Evolutionary conservation across 2,329 filamentous ascomycete genomes (phyloP).

Genomic region (Tricladium varicosporioides): DNA sequence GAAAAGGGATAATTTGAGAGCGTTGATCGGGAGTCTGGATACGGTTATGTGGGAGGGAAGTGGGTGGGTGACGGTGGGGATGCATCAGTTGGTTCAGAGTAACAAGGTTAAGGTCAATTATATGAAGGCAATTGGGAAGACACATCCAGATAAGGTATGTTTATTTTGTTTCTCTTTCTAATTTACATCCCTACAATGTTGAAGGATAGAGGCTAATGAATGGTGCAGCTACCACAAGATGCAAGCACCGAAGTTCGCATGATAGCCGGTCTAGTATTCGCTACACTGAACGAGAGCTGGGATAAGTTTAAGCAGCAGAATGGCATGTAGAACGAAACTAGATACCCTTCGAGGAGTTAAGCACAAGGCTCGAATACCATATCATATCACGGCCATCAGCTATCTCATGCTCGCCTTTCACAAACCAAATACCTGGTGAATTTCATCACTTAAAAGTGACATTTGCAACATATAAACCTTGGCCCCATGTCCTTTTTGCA

Average conservation of each 20-base stretch:
- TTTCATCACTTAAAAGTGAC: too few species aligned
- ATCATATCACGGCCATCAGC: too few species aligned
- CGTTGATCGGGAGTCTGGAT: slow-evolving; percentile 82
- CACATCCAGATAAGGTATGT: slow-evolving; percentile 95
- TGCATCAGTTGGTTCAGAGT: slow-evolving; percentile 89
- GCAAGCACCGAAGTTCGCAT: slow-evolving; percentile 64
- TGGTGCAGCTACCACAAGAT: slow-evolving; percentile 57
- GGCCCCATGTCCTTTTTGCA: too few species aligned
- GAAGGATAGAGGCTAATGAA: slow-evolving; percentile 1
- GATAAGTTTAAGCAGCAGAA: slow-evolving; percentile 72
- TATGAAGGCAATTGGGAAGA: slow-evolving; percentile 99
- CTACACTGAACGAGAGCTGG: slow-evolving; percentile 70
- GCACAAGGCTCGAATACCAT: too few species aligned
- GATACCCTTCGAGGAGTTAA: too few species aligned
- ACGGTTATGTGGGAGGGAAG: slow-evolving; percentile 86
- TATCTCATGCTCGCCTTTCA: too few species aligned
- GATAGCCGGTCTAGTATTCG: slow-evolving; percentile 65
- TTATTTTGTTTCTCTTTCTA: slow-evolving; percentile 16
- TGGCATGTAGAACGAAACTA: slow-evolving; percentile 45
- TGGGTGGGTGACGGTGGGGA: slow-evolving; percentile 94
- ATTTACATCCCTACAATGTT: not conserved
- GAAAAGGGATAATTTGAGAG: slow-evolving; percentile 89
- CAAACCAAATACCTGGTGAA: too few species aligned
- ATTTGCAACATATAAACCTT: too few species aligned
- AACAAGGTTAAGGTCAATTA: slow-evolving; percentile 97